Evolutionary conservation across 1,284 basidiomycete genomes (phyloP).

Genomic region (Rhodotorula sp.): DNA sequence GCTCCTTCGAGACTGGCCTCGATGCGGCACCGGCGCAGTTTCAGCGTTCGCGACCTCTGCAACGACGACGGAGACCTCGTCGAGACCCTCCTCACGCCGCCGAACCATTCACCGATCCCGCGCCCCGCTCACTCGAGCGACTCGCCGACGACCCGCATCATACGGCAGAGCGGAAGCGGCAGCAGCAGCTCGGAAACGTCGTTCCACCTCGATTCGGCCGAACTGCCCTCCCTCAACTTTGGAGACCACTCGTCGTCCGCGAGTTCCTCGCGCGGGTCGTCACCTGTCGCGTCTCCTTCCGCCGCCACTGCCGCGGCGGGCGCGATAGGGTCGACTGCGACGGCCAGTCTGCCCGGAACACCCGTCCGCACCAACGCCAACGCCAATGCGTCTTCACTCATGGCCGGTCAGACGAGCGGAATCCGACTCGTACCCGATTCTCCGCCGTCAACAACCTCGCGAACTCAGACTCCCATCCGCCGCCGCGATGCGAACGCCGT

Average conservation of each 20-base stretch:
- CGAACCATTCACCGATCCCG: background rate
- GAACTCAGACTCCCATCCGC: background rate
- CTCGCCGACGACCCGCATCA: background rate
- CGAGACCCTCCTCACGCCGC: slow-evolving; percentile 25
- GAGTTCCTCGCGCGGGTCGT: background rate
- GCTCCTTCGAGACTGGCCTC: background rate
- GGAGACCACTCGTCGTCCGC: slow-evolving; percentile 24
- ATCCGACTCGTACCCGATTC: slow-evolving; percentile 29
- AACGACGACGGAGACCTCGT: slow-evolving; percentile 5
- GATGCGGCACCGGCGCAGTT: background rate
- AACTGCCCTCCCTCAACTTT: slow-evolving; percentile 29
- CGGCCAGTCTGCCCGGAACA: background rate
- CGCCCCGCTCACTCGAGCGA: background rate
- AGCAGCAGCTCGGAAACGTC: slow-evolving; percentile 9
- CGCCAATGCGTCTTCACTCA: background rate
- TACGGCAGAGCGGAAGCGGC: background rate
- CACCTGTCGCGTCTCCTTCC: slow-evolving; percentile 6
- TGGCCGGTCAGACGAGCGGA: slow-evolving; percentile 1
- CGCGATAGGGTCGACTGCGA: background rate
- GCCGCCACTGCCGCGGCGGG: background rate
- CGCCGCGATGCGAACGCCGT: no score
- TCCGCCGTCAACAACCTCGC: slow-evolving; percentile 3
- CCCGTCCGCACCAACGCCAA: background rate
- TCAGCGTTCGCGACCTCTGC: slow-evolving; percentile 1
- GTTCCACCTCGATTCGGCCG: slow-evolving; percentile 27